Evolutionary conservation across 176 grass and related monocot genomes (phyloP).

Genomic region (Ensete glaucum): DNA sequence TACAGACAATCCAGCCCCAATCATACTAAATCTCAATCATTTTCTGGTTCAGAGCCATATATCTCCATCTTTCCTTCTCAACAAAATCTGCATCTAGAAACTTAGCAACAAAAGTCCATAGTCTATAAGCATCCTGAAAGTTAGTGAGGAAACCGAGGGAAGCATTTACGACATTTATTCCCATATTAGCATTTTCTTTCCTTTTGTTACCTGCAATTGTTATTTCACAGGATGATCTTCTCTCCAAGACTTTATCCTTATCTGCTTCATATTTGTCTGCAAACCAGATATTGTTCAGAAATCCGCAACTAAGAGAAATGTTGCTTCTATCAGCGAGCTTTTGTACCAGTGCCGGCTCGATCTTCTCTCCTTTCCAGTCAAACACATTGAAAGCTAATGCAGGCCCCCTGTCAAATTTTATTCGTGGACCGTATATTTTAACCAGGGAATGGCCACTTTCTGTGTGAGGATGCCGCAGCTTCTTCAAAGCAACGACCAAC

Average conservation of each 20-base stretch:
- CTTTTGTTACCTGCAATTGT: constrained; percentile 8
- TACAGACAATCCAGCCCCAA: neutral
- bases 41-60: constrained; percentile 78
- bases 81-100: constrained; percentile 90
- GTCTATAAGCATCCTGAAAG: constrained; percentile 80
- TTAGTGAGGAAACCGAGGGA: constrained; percentile 75
- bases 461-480: constrained; percentile 53
- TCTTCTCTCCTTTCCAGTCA: constrained; percentile 76
- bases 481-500: constrained; percentile 69
- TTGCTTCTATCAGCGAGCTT: constrained; percentile 80
- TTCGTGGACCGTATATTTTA: constrained; percentile 55
- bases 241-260: constrained; percentile 38
- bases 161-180: constrained; percentile 66
- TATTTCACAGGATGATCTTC: neutral
- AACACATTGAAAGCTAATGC: constrained; percentile 89
- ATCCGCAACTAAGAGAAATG: constrained; percentile 74
- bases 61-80: constrained; percentile 93
- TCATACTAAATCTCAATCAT: constrained; percentile 42
- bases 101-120: constrained; percentile 86
- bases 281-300: constrained; percentile 70
- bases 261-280: constrained; percentile 45
- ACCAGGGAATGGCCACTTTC: constrained; percentile 47
- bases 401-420: constrained; percentile 75
- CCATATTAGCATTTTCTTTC: constrained; percentile 28
- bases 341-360: constrained; percentile 64